Evolutionary conservation across 2,329 filamentous ascomycete species (phyloP).

Genomic region (Tolypocladium endophyticum): DNA sequence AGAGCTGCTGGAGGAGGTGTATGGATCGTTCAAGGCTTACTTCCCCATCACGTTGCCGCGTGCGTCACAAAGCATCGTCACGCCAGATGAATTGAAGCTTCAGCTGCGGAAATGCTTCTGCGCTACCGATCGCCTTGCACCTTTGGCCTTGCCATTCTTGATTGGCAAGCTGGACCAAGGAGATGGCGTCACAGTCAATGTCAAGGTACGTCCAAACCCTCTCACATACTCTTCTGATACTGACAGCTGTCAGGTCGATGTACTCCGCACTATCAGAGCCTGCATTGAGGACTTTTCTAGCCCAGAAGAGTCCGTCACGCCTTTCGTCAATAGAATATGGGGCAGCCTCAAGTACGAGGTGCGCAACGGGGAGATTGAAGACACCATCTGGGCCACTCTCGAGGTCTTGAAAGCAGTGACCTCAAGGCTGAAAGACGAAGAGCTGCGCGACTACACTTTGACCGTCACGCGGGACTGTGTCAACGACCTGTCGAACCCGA

Average conservation of each 20-base stretch:
- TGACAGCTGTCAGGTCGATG: constrained; percentile 32
- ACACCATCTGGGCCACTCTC: constrained; percentile 45
- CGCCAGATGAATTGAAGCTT: constrained; percentile 44
- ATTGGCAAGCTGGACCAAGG: constrained; percentile 48
- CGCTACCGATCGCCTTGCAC: constrained; percentile 34
- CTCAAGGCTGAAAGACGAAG: constrained; percentile 30
- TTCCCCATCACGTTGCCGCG: constrained; percentile 48
- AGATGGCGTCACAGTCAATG: constrained; percentile 45
- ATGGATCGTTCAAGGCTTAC: constrained; percentile 47
- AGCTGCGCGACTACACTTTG: constrained; percentile 34
- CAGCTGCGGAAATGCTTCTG: constrained; percentile 44
- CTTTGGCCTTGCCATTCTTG: constrained; percentile 40
- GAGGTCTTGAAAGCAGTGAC: constrained; percentile 41
- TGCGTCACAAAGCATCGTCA: constrained; percentile 39
- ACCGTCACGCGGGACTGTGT: constrained; percentile 41
- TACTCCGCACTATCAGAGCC: constrained; percentile 43
- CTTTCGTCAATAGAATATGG: constrained; percentile 43
- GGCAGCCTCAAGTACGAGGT: constrained; percentile 53
- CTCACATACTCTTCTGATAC: not conserved
- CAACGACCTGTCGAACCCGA: constrained; percentile 40
- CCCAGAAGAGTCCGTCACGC: constrained; percentile 33
- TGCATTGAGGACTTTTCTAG: constrained; percentile 40
- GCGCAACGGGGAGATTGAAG: constrained; percentile 48
- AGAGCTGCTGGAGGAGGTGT: constrained; percentile 38
- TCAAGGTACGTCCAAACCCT: constrained; percentile 33